These are phyloP conservation scores for Odontarrhena argentea DNA, from an alignment of 345 rosid genomes.

Conservation along the genomic window DNA sequence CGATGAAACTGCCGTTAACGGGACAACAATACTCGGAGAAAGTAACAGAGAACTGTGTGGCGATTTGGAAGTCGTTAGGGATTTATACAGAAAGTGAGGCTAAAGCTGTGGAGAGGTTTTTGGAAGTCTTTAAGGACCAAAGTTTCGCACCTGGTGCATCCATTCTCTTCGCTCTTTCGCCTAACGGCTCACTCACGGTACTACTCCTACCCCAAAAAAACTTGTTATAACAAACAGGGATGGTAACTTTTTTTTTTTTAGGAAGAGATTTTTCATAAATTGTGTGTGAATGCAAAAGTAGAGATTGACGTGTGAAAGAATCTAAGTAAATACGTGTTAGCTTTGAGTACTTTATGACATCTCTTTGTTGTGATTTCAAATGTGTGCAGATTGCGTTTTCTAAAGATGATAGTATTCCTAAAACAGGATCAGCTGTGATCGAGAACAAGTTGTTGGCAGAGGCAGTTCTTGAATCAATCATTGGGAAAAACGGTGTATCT, in stretches of 20 bases:
- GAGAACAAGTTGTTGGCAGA: constrained; percentile 68
- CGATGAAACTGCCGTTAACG: constrained; percentile 65
- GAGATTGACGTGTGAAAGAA: background rate
- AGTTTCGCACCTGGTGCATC: constrained; percentile 72
- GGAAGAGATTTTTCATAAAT: too few relatives aligned
- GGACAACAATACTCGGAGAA: constrained; percentile 73
- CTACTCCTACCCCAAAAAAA: background rate
- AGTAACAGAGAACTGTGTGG: constrained; percentile 75
- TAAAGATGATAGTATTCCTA: constrained; percentile 58
- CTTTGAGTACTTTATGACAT: background rate
- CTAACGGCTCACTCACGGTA: constrained; percentile 63
- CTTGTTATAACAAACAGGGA: too few relatives aligned
- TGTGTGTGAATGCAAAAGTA: background rate
- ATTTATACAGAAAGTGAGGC: constrained; percentile 72
- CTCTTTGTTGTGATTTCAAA: constrained; percentile 4
- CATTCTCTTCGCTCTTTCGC: constrained; percentile 62
- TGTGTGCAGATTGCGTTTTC: constrained; percentile 64
- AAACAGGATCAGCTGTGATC: constrained; percentile 50
- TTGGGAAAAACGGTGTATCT: constrained; percentile 82
- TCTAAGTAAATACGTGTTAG: background rate
- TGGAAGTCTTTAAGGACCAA: constrained; percentile 59
- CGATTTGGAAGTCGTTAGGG: constrained; percentile 70
- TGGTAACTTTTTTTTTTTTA: too few relatives aligned
- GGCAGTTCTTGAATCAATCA: constrained; percentile 68
- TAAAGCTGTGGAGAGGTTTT: constrained; percentile 63